Percentiles rank a stretch among this genome's conserved stretches.
These are phyloP conservation scores for Echites panduratus DNA, from an alignment of 257 asterid genomes.

Conservation along the genomic window DNA sequence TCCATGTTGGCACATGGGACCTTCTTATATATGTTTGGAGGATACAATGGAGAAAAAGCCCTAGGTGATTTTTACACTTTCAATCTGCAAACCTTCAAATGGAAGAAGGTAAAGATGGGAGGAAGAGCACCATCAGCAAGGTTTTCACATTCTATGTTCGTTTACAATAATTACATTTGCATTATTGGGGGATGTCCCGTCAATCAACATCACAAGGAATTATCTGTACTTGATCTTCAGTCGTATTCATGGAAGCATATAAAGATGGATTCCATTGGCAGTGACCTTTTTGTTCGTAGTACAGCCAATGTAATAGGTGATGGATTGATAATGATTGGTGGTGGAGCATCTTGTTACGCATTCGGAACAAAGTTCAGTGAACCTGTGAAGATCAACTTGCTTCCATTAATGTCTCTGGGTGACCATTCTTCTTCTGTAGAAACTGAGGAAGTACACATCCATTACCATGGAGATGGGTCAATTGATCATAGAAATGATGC, in stretches of 20 bases:
- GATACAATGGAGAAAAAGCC: slow-evolving; percentile 79
- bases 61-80: slow-evolving; percentile 63
- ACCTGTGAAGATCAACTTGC: slow-evolving; percentile 61
- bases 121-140: slow-evolving; percentile 65
- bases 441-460: slow-evolving; percentile 22
- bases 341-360: slow-evolving; percentile 97
- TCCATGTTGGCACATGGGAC: slow-evolving; percentile 58
- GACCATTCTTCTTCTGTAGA: slow-evolving; percentile 17
- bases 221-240: slow-evolving; percentile 61
- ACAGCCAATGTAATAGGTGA: slow-evolving; percentile 54
- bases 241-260: slow-evolving; percentile 58
- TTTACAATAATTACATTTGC: slow-evolving; percentile 55
- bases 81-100: slow-evolving; percentile 43
- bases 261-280: slow-evolving; percentile 41
- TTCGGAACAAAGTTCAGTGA: slow-evolving; percentile 93
- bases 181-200: slow-evolving; percentile 93
- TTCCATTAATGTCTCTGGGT: slow-evolving; percentile 34
- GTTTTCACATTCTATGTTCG: slow-evolving; percentile 88
- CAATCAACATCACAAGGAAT: slow-evolving; percentile 42
- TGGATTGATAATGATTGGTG: slow-evolving; percentile 70
- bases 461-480: slow-evolving; percentile 12
- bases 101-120: slow-evolving; percentile 50
- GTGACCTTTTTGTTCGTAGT: slow-evolving; percentile 81
- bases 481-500: slow-evolving; percentile 19
- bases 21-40: slow-evolving; percentile 69